A percentile compares a stretch with the other conserved stretches of the same genome.
phyloP scores from a whole-genome alignment of 768 basidiomycete genomes.

The Cystobasidium onofrii region DNA sequence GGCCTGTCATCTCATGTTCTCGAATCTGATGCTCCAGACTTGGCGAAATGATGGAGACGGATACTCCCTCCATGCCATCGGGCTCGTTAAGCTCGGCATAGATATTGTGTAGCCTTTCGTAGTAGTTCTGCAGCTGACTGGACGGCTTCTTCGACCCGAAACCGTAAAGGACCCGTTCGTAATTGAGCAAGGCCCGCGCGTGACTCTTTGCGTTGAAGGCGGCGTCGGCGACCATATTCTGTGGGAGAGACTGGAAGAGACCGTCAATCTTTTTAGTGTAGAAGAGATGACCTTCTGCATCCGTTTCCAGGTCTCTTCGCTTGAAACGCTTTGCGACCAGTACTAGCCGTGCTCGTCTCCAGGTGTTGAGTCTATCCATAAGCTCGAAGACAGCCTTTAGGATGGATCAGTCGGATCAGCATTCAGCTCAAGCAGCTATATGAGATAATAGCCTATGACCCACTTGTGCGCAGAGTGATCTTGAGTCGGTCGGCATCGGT shows the following conservation, averaged over 20 bases:
- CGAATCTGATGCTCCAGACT: conserved; percentile 92
- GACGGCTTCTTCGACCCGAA: conserved; percentile 45
- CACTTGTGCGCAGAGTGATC: conserved; percentile 88
- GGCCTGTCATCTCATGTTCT: conserved; percentile 90
- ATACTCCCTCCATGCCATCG: conserved; percentile 98
- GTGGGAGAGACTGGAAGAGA: conserved; percentile 32
- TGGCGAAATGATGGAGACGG: conserved; percentile 75
- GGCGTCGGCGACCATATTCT: conserved; percentile 78
- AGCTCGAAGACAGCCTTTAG: conserved; percentile 80
- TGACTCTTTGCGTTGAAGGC: conserved; percentile 91
- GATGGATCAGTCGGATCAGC: background rate
- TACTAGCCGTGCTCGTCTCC: conserved; percentile 52
- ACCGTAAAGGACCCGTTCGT: conserved; percentile 52
- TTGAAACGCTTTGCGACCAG: conserved; percentile 50
- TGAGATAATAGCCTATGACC: background rate
- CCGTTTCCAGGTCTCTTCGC: background rate
- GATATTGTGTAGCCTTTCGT: conserved; percentile 87
- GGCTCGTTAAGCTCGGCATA: conserved; percentile 95
- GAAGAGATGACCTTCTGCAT: conserved; percentile 11
- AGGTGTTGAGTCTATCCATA: conserved; percentile 87
- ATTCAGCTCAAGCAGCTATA: background rate
- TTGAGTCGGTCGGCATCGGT: conserved; percentile 47
- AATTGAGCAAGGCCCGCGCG: conserved; percentile 87
- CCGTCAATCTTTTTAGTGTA: conserved; percentile 29
- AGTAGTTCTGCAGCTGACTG: conserved; percentile 59